phyloP scores from a whole-genome alignment of 495 filamentous ascomycete genomes.

The Acidiella bohemica region DNA sequence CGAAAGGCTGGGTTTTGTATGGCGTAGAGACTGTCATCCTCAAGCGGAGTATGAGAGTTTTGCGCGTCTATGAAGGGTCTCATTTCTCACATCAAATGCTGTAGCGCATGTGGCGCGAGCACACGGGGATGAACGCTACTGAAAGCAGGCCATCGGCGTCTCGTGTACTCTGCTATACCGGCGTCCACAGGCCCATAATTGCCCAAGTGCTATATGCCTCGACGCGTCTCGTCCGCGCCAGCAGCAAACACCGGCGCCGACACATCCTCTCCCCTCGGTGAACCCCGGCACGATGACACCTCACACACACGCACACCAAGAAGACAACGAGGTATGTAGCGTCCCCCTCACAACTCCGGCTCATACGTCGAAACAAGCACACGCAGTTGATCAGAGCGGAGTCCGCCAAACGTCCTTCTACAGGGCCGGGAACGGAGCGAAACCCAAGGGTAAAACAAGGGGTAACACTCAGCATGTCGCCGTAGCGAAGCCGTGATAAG shows the following conservation, averaged over 20 bases:
- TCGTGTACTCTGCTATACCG: no score
- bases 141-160: no score
- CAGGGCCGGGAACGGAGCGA: constrained; percentile 23
- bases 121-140: no score
- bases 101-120: no score
- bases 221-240: background rate
- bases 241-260: background rate
- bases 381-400: constrained; percentile 13
- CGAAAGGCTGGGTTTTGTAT: no score
- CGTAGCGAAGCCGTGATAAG: constrained; percentile 11
- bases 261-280: background rate
- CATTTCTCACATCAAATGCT: no score
- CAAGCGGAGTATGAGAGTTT: no score
- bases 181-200: no score
- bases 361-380: background rate
- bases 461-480: constrained; percentile 14
- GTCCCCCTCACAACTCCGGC: constrained; percentile 18
- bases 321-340: constrained; percentile 9
- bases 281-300: background rate
- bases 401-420: constrained; percentile 12
- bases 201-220: no score
- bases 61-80: no score
- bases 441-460: constrained; percentile 4
- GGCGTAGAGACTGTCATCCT: no score
- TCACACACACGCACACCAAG: background rate